Conservation (phyloP, 2,329 filamentous ascomycete species). For the Fusarium piperis region DNA sequence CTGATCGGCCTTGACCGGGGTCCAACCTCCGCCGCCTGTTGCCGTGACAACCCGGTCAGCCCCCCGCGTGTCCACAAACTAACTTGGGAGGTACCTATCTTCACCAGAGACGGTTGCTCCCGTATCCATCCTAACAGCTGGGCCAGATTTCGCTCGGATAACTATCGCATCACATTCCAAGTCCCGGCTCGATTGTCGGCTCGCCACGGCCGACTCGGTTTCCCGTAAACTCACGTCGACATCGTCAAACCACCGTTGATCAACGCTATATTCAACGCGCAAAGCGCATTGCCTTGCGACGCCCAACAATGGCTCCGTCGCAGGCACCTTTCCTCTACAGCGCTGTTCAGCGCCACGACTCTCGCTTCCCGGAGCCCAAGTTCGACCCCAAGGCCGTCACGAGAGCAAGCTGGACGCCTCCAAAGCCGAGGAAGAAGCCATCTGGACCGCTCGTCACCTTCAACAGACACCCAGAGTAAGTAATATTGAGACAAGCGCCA, state of each 20-base stretch:
- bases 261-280: constrained; percentile 10
- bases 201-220: neutral
- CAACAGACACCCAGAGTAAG: constrained; percentile 88
- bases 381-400: constrained; percentile 92
- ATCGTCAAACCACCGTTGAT: neutral
- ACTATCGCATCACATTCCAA: constrained; percentile 27
- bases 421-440: constrained; percentile 69
- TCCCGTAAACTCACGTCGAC: constrained; percentile 20
- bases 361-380: constrained; percentile 61
- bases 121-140: constrained; percentile 9
- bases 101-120: constrained; percentile 27
- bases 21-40: constrained; percentile 37
- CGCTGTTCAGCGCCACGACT: constrained; percentile 58
- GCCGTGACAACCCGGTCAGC: constrained; percentile 38
- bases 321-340: constrained; percentile 78
- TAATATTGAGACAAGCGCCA: constrained; percentile 18
- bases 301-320: constrained; percentile 41
- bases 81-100: neutral
- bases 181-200: constrained; percentile 7
- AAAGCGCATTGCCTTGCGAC: constrained; percentile 23
- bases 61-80: constrained; percentile 21
- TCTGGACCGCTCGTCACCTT: constrained; percentile 83
- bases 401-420: constrained; percentile 77
- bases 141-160: constrained; percentile 22
- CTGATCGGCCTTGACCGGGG: constrained; percentile 8